Conservation (phyloP, 768 basidiomycete genomes). For the Pulveroboletus sp. region DNA sequence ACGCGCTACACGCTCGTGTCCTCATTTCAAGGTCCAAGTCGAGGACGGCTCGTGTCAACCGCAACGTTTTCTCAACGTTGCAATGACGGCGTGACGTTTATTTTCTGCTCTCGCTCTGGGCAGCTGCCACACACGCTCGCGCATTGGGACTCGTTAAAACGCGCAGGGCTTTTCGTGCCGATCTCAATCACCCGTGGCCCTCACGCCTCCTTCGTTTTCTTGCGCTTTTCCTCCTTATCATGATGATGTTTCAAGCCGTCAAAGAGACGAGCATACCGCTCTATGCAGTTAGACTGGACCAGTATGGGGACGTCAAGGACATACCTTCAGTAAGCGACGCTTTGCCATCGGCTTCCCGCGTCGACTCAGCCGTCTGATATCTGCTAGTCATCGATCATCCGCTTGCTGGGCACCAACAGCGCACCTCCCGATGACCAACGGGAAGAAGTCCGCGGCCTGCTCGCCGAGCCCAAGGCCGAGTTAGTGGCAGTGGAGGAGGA, state of each 20-base stretch:
- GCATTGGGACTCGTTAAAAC: slow-evolving; percentile 12
- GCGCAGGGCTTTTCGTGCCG: not conserved
- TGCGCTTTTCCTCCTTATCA: not conserved
- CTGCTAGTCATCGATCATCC: slow-evolving; percentile 28
- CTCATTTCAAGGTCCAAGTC: slow-evolving; percentile 13
- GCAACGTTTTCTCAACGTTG: slow-evolving; percentile 33
- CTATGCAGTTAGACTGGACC: slow-evolving; percentile 24
- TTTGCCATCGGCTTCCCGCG: not conserved
- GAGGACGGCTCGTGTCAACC: slow-evolving; percentile 15
- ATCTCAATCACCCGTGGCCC: not conserved
- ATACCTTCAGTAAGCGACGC: slow-evolving; percentile 22
- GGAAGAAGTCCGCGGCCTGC: slow-evolving; percentile 22
- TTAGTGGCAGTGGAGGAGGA: slow-evolving; percentile 23
- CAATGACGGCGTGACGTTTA: slow-evolving; percentile 11
- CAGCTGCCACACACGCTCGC: slow-evolving; percentile 7
- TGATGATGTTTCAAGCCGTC: slow-evolving; percentile 11
- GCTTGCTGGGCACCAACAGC: slow-evolving; percentile 25
- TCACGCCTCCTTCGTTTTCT: no score
- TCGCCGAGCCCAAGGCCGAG: slow-evolving; percentile 26
- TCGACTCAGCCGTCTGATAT: slow-evolving; percentile 3
- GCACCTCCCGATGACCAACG: slow-evolving; percentile 27
- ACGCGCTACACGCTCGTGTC: not conserved
- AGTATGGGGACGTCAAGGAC: slow-evolving; percentile 28
- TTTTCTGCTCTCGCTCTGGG: slow-evolving; percentile 9
- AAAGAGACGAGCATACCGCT: slow-evolving; percentile 24